These are phyloP conservation scores for Pythium phragmitis DNA, from an alignment of 352 stramenopile genomes.

Conservation along the genomic window DNA sequence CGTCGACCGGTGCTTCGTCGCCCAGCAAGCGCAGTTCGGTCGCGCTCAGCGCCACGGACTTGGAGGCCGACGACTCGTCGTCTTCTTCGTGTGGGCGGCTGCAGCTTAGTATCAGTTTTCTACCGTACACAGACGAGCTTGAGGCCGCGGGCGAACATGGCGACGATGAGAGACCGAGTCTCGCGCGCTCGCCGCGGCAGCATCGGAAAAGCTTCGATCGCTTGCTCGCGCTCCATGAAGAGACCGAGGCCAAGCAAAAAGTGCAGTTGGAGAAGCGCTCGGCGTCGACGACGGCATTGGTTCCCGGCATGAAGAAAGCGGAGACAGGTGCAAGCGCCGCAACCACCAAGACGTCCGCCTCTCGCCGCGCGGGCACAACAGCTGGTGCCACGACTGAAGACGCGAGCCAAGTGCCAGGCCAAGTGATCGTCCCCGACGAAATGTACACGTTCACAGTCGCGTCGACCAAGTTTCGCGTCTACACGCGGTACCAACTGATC, in stretches of 20 bases:
- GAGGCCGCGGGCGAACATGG: constrained; percentile 39
- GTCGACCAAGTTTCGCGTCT: constrained; percentile 83
- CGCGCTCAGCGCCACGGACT: constrained; percentile 11
- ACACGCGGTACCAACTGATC: constrained; percentile 90
- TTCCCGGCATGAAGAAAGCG: neutral
- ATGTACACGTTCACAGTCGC: constrained; percentile 87
- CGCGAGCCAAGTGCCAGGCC: constrained; percentile 1
- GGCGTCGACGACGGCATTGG: constrained; percentile 12
- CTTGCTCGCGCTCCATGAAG: constrained; percentile 68
- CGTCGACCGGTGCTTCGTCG: constrained; percentile 20
- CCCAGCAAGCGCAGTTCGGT: constrained; percentile 24
- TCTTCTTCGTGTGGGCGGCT: constrained; percentile 45
- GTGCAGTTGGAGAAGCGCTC: constrained; percentile 36
- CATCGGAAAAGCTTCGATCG: constrained; percentile 80
- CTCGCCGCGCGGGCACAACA: neutral
- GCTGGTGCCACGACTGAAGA: constrained; percentile 6
- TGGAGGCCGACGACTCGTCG: constrained; percentile 33
- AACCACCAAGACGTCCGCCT: neutral
- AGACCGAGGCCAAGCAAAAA: constrained; percentile 54
- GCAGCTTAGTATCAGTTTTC: constrained; percentile 81
- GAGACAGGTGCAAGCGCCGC: neutral
- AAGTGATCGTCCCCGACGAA: constrained; percentile 33
- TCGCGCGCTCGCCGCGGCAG: constrained; percentile 35
- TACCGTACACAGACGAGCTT: constrained; percentile 56
- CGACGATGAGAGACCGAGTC: constrained; percentile 23